Evolutionary conservation across 805 yeast genomes (phyloP), one percentile per base, ranked within the genome.

Genomic region (Wickerhamomyces ciferrii): DNA sequence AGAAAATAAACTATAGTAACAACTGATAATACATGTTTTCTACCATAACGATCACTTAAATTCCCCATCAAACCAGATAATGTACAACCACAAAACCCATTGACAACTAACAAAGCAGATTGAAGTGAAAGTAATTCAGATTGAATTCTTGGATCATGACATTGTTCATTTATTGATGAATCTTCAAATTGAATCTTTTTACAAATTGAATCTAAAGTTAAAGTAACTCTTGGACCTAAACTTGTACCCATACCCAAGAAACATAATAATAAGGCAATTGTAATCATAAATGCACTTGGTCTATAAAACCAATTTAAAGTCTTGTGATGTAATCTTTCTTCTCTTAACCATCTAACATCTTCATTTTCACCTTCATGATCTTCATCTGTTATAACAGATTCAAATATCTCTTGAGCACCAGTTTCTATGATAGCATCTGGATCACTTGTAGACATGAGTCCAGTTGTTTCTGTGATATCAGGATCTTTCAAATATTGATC

Each of bases 31-130:
- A 79, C 62, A 9, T 74, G 68, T 38, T 75, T 76, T 47, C 94
- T 68, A 2, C 94, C 94, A 49, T 72, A 67, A 31, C 78, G 63
- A 59, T 86, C 94, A 19, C 87, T 79, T 14, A 78, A 57, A 43
- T 78, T 76, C 2, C 89, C 84, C 46, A 84, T 63, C 52, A 80
- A 81, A 1, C 86, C 84, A 47, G 81, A 65, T n/a, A 81, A 75
- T 1, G 82, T 46, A 21, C 80, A 68, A 25, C 74, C 70, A 3
- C 78, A 58, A 0, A 75, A 46, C 0, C 82, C 81, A 5, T 66
- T 54, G 2, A 71, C 46, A 6, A 81, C 51, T 39, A 68, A 60
- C 18, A 58, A 53, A 47, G 70, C 65, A 43, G 83, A 73, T 45
- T 76, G 77, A 39, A 84, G 63, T 39, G 68, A 61, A 3, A 87